Evolutionary conservation across 192 early-diverging fungal species (phyloP), one percentile per base, ranked within the genome.

Genomic region (Backusella parvicylindrica): DNA sequence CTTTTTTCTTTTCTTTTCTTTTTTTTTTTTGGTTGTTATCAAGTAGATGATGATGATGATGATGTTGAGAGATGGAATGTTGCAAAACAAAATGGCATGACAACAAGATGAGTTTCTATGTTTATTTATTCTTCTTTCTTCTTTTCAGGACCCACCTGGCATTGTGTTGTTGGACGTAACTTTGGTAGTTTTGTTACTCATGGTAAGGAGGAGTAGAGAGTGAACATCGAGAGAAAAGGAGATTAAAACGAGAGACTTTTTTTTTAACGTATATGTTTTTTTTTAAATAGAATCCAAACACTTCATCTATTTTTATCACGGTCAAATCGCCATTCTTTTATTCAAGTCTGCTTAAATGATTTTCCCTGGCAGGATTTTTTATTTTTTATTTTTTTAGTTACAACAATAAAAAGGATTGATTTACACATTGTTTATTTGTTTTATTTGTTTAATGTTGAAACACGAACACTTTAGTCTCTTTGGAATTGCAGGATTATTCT

Each of bases 121-220:
- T 21, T 43, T 32, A 60, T 68, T 18, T 26, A 36, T 56, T 26
- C 15, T 36, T 41, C 15, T 15, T 23, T 33, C 31, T 37, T 64
- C 63, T 60, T 53, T 73, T 32, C 60, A 81, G 79, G 97, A 79
- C 91, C 94, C 15, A 97, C 97, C 68, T 99, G 98, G 97, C 98
- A 99, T 81, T 96, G 95, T 77, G 95, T 99, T 68, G 98, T 99
- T 47, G 98, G 98, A 68, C 89, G 96, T 73, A 98, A 96, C 91
- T 99, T 98, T 94, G 98, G 97, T 43, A 97, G 96, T 38, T 98
- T 95, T 76, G 98, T 98, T 18, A 98, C 98, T 31, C 97, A 99
- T 75, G 98, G 88, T 89, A 86, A 82, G 82, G 13, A 6, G n/a
- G 7, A 63, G 66, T 50, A 43, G 32, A 64, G 9, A n/a, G 6